Conservation (phyloP, 177 flowering plant species). For the Vitis hybrid region DNA sequence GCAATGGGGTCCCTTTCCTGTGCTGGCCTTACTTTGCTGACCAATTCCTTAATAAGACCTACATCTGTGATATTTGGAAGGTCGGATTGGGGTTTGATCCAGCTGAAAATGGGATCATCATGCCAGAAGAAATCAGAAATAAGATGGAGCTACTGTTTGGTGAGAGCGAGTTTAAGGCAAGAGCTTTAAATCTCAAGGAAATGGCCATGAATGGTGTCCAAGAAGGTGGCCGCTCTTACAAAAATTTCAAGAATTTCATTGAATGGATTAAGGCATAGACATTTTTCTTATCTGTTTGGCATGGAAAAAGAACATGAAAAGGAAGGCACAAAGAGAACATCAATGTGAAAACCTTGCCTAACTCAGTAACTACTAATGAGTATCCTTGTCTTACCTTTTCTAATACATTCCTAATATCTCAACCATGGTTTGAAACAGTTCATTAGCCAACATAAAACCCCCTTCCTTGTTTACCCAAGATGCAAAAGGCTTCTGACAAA, state of each 20-base stretch:
- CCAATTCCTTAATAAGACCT: slow-evolving; percentile 36
- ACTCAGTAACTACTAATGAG: too few relatives aligned
- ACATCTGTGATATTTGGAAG: slow-evolving; percentile 47
- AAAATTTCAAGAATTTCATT: slow-evolving; percentile 27
- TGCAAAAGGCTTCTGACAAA: too few relatives aligned
- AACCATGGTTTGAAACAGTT: too few relatives aligned
- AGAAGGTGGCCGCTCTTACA: slow-evolving; percentile 31
- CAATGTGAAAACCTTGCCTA: too few relatives aligned
- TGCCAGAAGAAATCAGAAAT: slow-evolving; percentile 22
- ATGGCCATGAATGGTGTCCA: slow-evolving; percentile 7
- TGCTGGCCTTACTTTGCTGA: slow-evolving; percentile 54
- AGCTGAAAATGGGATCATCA: slow-evolving; percentile 30
- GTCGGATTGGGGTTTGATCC: slow-evolving; percentile 27
- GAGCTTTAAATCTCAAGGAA: slow-evolving; percentile 29
- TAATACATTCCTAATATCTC: too few relatives aligned
- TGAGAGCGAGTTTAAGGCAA: slow-evolving; percentile 22
- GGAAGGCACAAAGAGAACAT: too few relatives aligned
- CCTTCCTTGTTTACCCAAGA: too few relatives aligned
- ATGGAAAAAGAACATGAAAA: too few relatives aligned
- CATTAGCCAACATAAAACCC: too few relatives aligned
- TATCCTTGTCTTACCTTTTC: too few relatives aligned
- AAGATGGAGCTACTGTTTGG: slow-evolving; percentile 31
- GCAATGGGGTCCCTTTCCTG: slow-evolving; percentile 42
- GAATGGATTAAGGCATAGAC: slow-evolving; percentile 17
- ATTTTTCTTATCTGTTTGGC: background rate